Base-by-base conservation (phyloP, 805 yeast species). In the Ogataea neopini region DNA sequence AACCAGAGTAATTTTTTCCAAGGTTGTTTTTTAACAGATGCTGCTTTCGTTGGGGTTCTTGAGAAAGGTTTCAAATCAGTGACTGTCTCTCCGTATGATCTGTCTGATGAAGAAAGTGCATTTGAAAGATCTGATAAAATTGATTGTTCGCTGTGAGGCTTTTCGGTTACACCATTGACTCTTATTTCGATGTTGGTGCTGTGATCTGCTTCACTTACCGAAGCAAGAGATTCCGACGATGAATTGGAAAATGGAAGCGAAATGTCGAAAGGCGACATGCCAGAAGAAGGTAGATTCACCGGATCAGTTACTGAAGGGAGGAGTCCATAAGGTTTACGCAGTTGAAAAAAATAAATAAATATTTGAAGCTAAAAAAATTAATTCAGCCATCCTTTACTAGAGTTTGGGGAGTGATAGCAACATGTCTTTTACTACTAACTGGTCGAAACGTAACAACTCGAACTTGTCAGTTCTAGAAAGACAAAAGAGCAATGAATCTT, bases 1-100 rank as follows among this genome's bases (percentile, higher is more conserved):
- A 86, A 77, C 84, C 96, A 94, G 10, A 92, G 75, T 32, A 90
- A 77, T 59, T 94, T 86, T 59, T 84, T 77, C 98, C 98, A 91
- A 18, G 81, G 81, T 30, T 63, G 57, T 43, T 49, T 50, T 39
- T 53, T 9, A 29, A 22, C 2, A 29, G 15, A 11, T 20, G 15
- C 7, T 7, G 23, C 3, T 20, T 36, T 36, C 14, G 32, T 22
- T 11, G 17, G 18, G 3, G 23, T 34, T 41, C 34, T 29, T n/a
- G 29, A 23, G 11, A 4, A 26, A 3, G 42, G 3, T 29, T 17
- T 39, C 25, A 28, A 11, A 22, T 25, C 35, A 13, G 47, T 44
- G 6, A 44, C 36, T 23, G 35, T 30, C 18, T 39, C 42, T 4
- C 42, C 33, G 14, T 15, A 17, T 2, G 42, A 39, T 13, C 18